Percentiles rank a stretch among this genome's conserved stretches.
Evolutionary conservation across 306 rosid genomes (phyloP).

Genomic region (Inga oerstediana): DNA sequence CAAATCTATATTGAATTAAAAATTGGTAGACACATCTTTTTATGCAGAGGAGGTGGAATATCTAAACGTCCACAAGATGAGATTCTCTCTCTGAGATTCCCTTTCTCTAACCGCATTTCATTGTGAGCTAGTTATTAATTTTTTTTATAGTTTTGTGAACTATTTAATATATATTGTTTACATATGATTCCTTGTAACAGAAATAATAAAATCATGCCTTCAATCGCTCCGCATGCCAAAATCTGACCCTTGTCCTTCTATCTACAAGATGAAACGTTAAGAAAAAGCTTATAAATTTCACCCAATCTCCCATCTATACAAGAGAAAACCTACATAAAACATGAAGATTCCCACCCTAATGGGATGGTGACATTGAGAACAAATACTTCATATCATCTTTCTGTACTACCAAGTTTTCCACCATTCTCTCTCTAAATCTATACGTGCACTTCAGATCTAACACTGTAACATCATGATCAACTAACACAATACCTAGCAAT

Average conservation of each 20-base stretch:
- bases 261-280: neutral
- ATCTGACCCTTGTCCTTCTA: neutral
- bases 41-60: no score
- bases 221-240: neutral
- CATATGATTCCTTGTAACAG: neutral
- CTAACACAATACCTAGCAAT: constrained; percentile 48
- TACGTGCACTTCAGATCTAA: constrained; percentile 33
- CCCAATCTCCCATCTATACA: constrained; percentile 16
- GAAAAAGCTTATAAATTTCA: neutral
- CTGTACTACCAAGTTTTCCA: neutral
- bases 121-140: no score
- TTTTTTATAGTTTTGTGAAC: no score
- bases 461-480: neutral
- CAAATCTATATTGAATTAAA: no score
- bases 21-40: no score
- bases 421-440: constrained; percentile 13
- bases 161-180: no score
- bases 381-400: constrained; percentile 28
- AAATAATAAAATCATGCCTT: neutral
- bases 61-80: no score
- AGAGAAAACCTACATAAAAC: neutral
- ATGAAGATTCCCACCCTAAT: neutral
- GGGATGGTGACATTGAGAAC: neutral
- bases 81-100: no score
- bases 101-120: no score